Evolutionary conservation across 306 rosid species (phyloP), one percentile per base, ranked within the genome.

Genomic region (Trifolium fragiferum): DNA sequence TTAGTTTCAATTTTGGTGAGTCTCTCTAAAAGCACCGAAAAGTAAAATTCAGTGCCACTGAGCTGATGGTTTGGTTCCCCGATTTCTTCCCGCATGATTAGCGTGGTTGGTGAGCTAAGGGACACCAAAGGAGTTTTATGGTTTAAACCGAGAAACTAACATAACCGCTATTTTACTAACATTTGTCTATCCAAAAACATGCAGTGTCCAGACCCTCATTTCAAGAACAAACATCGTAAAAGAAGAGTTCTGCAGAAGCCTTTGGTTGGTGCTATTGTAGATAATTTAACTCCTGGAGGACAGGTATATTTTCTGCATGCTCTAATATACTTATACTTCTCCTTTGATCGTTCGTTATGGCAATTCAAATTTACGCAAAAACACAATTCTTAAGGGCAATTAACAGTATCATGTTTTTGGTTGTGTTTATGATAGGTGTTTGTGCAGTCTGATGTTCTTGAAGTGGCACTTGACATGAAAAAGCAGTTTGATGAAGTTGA

Each of bases 131-230:
- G 50, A 44, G 6, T 44, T 44, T 44, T 44, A 44, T 14, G 14
- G 50, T 44, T 44, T 44, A 12, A 44, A 44, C n/a, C 6, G 12
- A 11, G 4, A 44, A 13, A 14, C 53, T 14, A 46, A 46, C 18
- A 4, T 30, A 30, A 30, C 33, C 6, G 33, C 33, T 30, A 30
- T 30, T 30, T 30, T 30, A 4, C 33, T 30, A 30, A 30, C 6
- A 30, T 30, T 30, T 4, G 33, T 30, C 33, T 30, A 30, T 30
- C 33, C 33, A 30, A 30, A 30, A 30, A 30, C 33, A 30, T 85
- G 72, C 89, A 93, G 98, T 93, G 98, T 89, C 97, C 98, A 55
- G 98, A 93, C 77, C 98, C 98, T 32, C 89, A 93, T 88, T 93
- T 91, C 80, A 91, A 93, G 89, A 91, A 82, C 76, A 86, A 87